Conservation (phyloP, 2,329 filamentous ascomycete genomes). For the Fusarium anguioides region DNA sequence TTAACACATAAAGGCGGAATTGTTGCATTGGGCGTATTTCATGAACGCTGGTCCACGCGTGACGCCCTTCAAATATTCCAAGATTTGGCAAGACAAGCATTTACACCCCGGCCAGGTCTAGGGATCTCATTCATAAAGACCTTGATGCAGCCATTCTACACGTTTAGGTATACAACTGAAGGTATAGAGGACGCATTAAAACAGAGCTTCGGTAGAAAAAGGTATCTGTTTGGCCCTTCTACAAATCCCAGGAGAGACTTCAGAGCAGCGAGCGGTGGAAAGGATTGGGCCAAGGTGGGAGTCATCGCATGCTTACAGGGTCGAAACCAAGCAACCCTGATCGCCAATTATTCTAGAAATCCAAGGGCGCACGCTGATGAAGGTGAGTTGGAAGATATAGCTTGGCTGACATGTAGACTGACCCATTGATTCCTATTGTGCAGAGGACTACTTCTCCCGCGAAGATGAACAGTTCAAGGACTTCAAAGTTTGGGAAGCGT, state of each 20-base stretch:
- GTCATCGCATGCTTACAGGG: conserved; percentile 13
- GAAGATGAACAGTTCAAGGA: conserved; percentile 3
- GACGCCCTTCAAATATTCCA: not conserved
- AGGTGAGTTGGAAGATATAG: too few species aligned
- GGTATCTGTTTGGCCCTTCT: conserved; percentile 4
- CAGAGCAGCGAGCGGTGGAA: not conserved
- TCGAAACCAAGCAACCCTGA: not conserved
- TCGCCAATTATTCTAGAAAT: conserved; percentile 28
- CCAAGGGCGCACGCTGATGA: not conserved
- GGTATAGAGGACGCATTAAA: conserved; percentile 9
- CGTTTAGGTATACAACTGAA: conserved; percentile 4
- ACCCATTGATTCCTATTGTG: too few species aligned
- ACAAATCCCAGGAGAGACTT: not conserved
- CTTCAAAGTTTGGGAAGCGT: conserved; percentile 29
- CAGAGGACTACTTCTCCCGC: conserved; percentile 12
- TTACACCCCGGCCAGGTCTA: not conserved
- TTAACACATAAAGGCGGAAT: conserved; percentile 2
- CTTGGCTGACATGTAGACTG: too few species aligned
- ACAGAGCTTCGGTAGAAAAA: not conserved
- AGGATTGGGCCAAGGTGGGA: conserved; percentile 20
- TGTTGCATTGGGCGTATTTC: conserved; percentile 15
- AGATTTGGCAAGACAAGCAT: not conserved
- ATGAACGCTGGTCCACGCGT: not conserved
- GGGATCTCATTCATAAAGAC: not conserved
- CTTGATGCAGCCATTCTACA: conserved; percentile 13